Percentiles rank a stretch among this genome's conserved stretches.
These are phyloP conservation scores for Rubus idaeus DNA, from an alignment of 306 rosid genomes.

Conservation along the genomic window DNA sequence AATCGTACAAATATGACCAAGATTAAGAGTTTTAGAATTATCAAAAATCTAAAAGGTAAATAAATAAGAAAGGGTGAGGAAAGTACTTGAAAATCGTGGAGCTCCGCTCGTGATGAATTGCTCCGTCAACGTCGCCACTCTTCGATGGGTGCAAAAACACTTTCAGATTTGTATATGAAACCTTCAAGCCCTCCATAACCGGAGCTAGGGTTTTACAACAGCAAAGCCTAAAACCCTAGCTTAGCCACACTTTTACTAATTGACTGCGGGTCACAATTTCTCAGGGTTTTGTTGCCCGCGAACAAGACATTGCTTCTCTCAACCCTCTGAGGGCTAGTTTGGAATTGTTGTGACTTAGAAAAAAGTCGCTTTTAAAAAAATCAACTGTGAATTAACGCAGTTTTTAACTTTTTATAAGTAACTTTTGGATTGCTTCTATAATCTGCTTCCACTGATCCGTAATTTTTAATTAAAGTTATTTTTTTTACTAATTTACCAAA, in stretches of 20 bases:
- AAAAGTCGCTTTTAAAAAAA: too few species aligned
- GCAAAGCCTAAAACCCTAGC: constrained; percentile 19
- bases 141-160: constrained; percentile 67
- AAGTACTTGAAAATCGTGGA: constrained; percentile 43
- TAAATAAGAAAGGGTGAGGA: background rate
- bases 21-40: background rate
- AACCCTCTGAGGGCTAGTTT: too few species aligned
- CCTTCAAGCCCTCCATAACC: constrained; percentile 71
- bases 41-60: background rate
- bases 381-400: too few species aligned
- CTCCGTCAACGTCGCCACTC: constrained; percentile 34
- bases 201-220: constrained; percentile 2
- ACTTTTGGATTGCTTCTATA: too few species aligned
- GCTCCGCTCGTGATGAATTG: constrained; percentile 14
- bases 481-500: too few species aligned
- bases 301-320: background rate
- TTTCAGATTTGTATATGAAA: constrained; percentile 57
- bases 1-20: background rate
- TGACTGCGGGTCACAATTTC: background rate
- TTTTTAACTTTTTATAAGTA: too few species aligned
- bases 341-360: too few species aligned
- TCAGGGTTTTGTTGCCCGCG: background rate
- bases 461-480: too few species aligned
- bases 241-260: background rate
- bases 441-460: too few species aligned